A percentile compares a stretch with the other conserved stretches of the same genome.
phyloP scores from a whole-genome alignment of 192 early-diverging fungal genomes.

The Dissophora ornata region DNA sequence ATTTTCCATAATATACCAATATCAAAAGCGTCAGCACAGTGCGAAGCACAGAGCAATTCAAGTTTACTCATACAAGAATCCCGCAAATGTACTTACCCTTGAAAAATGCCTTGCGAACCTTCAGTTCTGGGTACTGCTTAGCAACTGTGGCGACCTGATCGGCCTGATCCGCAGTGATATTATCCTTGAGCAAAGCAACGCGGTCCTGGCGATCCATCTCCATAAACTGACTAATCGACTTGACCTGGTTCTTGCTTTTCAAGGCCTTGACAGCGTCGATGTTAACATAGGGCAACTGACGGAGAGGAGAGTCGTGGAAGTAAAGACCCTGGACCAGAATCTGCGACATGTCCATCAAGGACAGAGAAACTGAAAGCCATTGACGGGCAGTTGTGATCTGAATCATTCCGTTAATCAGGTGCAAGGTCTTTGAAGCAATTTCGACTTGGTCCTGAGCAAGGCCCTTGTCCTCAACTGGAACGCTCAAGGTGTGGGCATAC shows the following conservation, averaged over 20 bases:
- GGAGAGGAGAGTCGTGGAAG: constrained; percentile 78
- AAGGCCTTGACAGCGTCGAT: constrained; percentile 73
- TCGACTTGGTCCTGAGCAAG: constrained; percentile 70
- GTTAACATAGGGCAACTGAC: constrained; percentile 87
- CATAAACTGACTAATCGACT: constrained; percentile 73
- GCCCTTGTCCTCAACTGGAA: constrained; percentile 68
- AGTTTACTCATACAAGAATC: too few species aligned
- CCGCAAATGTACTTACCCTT: constrained; percentile 64
- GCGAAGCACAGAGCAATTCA: too few species aligned
- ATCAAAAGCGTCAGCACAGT: too few species aligned
- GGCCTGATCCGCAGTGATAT: constrained; percentile 69
- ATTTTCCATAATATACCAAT: not conserved
- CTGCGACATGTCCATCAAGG: constrained; percentile 88
- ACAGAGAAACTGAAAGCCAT: constrained; percentile 80
- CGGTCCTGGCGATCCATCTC: constrained; percentile 74
- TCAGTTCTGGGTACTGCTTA: constrained; percentile 79
- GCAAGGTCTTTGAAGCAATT: constrained; percentile 78
- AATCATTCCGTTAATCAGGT: constrained; percentile 86
- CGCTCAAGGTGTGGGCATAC: constrained; percentile 85
- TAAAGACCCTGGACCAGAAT: constrained; percentile 90
- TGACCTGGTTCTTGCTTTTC: constrained; percentile 73
- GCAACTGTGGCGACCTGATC: constrained; percentile 80
- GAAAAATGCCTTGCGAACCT: constrained; percentile 83
- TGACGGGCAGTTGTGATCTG: constrained; percentile 88
- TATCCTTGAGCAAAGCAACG: constrained; percentile 61